Percentiles rank a stretch among this genome's conserved stretches.
Conservation (phyloP, 2,329 filamentous ascomycete genomes). For the Apiospora malaysiana region DNA sequence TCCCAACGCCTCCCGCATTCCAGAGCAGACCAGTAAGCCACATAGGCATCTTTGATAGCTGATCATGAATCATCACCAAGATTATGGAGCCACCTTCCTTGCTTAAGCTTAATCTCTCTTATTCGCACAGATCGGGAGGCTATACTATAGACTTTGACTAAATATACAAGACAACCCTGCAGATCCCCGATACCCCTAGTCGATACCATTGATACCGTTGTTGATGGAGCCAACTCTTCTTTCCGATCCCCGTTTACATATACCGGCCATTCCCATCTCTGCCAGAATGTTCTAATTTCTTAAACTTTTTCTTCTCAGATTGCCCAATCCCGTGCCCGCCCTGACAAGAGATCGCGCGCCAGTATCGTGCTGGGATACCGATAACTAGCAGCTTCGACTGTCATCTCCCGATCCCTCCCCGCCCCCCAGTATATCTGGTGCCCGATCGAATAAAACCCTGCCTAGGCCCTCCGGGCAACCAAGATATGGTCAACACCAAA, state of each 20-base stretch:
- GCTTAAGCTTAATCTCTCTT: conserved; percentile 12
- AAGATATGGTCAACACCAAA: conserved; percentile 10
- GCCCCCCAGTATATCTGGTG: not conserved
- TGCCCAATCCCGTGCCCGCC: not conserved
- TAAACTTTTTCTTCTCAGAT: not conserved
- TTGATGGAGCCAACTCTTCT: conserved; percentile 7
- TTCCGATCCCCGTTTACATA: conserved; percentile 13
- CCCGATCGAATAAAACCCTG: conserved; percentile 7
- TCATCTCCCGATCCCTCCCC: not conserved
- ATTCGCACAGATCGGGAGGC: conserved; percentile 10
- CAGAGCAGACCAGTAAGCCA: conserved; percentile 2
- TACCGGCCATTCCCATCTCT: not conserved
- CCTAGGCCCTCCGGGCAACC: not conserved
- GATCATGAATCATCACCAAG: conserved; percentile 25
- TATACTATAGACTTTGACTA: conserved; percentile 12
- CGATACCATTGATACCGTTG: not conserved
- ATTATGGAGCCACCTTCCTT: conserved; percentile 11
- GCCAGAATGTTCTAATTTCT: not conserved
- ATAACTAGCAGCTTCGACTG: not conserved
- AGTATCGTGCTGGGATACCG: not conserved
- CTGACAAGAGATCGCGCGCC: not conserved
- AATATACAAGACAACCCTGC: conserved; percentile 6
- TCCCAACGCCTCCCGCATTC: conserved; percentile 18
- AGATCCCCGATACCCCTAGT: conserved; percentile 18
- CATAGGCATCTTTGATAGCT: not conserved